Conservation (phyloP, 805 yeast genomes). For the Starmerella tilneyi region DNA sequence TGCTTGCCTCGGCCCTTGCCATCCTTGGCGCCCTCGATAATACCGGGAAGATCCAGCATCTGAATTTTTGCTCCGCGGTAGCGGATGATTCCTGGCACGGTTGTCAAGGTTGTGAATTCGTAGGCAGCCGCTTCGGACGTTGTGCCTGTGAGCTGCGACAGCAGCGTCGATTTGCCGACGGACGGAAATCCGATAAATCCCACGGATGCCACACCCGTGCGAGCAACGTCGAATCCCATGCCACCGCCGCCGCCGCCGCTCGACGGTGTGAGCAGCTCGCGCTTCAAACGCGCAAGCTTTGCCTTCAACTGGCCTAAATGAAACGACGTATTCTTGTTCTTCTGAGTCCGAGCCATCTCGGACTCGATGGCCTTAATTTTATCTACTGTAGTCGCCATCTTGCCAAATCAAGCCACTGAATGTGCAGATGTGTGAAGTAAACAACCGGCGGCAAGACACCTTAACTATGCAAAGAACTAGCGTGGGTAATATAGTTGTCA, state of each 20-base stretch:
- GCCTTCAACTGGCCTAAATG: conserved; percentile 97
- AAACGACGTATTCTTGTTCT: conserved; percentile 93
- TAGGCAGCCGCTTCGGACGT: conserved; percentile 96
- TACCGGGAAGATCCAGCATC: conserved; percentile 96
- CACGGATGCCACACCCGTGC: conserved; percentile 95
- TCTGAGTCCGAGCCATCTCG: conserved; percentile 97
- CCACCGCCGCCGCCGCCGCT: conserved; percentile 86
- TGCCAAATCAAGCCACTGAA: conserved; percentile 17
- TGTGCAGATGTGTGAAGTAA: conserved; percentile 1
- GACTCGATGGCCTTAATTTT: conserved; percentile 70
- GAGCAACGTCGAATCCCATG: conserved; percentile 93
- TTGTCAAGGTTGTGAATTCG: conserved; percentile 93
- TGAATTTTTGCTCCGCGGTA: conserved; percentile 97
- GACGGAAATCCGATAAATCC: conserved; percentile 99
- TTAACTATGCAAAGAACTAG: no score
- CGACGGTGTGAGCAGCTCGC: conserved; percentile 71
- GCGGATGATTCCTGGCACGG: conserved; percentile 93
- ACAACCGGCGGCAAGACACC: no score
- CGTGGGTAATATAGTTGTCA: background rate
- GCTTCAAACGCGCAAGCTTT: conserved; percentile 84
- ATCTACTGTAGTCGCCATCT: conserved; percentile 59
- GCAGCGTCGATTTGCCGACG: conserved; percentile 66
- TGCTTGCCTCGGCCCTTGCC: conserved; percentile 98
- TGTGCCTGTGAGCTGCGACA: conserved; percentile 85
- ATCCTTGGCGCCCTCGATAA: conserved; percentile 93